phyloP scores from a whole-genome alignment of 2,329 filamentous ascomycete species.

The Aspergillus bombycis region DNA sequence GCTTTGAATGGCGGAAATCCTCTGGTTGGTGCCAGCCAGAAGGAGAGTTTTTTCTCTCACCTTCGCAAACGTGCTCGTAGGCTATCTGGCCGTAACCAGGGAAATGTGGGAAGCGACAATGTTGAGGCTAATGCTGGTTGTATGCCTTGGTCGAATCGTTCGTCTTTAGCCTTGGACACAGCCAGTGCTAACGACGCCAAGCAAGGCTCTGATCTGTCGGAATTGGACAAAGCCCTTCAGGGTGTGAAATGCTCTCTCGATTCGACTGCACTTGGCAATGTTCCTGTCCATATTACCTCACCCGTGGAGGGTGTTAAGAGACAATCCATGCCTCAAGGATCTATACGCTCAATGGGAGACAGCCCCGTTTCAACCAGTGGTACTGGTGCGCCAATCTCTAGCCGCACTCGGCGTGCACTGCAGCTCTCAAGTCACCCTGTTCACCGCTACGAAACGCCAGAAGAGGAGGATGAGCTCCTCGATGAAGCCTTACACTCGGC shows the following conservation, averaged over 20 bases:
- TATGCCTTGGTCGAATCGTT: conserved; percentile 84
- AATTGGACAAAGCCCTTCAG: conserved; percentile 64
- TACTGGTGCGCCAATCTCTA: conserved; percentile 64
- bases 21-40: conserved; percentile 74
- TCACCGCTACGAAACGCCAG: conserved; percentile 88
- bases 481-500: conserved; percentile 85
- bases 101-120: conserved; percentile 80
- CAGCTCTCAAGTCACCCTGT: conserved; percentile 70
- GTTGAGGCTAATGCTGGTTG: conserved; percentile 92
- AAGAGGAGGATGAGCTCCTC: conserved; percentile 93
- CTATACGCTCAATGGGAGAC: conserved; percentile 33
- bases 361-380: conserved; percentile 30
- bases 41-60: conserved; percentile 98
- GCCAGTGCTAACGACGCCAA: conserved; percentile 52
- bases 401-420: conserved; percentile 77
- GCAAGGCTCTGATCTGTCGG: conserved; percentile 57
- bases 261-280: conserved; percentile 39
- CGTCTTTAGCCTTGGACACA: conserved; percentile 76
- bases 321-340: conserved; percentile 43
- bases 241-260: conserved; percentile 63
- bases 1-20: conserved; percentile 81
- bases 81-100: conserved; percentile 88
- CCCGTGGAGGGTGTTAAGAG: conserved; percentile 38
- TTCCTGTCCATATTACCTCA: conserved; percentile 41
- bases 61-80: conserved; percentile 89